Percentiles rank a stretch among this genome's conserved stretches.
phyloP scores from a whole-genome alignment of 768 basidiomycete species.

The Lactarius sanguifluus region DNA sequence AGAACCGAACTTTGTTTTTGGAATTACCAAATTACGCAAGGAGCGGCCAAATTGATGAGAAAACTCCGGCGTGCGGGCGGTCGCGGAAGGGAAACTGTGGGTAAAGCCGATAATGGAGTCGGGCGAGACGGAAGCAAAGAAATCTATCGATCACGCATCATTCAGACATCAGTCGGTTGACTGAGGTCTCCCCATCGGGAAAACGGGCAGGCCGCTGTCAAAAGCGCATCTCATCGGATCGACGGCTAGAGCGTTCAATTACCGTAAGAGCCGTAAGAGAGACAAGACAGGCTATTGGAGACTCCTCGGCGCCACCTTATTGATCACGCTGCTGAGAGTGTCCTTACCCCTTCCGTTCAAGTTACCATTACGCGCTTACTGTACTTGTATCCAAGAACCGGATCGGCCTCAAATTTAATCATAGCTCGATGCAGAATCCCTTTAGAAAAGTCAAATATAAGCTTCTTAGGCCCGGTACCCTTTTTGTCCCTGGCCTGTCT shows the following conservation, averaged over 20 bases:
- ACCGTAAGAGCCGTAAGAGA: conserved; percentile 20
- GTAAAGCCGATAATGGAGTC: conserved; percentile 4
- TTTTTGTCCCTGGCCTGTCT: conserved; percentile 31
- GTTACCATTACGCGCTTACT: conserved; percentile 5
- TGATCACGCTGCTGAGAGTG: conserved; percentile 13
- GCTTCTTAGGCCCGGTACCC: conserved; percentile 31
- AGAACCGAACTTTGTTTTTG: conserved; percentile 6
- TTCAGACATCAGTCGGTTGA: not conserved
- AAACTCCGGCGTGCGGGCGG: conserved; percentile 19
- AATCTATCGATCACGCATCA: not conserved
- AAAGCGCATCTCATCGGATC: conserved; percentile 22
- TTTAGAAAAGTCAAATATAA: conserved; percentile 32
- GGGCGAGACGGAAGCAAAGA: conserved; percentile 18
- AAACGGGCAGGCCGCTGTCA: conserved; percentile 18
- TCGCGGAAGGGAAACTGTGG: conserved; percentile 28
- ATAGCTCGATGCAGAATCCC: conserved; percentile 28
- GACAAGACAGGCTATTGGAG: conserved; percentile 15
- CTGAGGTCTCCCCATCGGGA: conserved; percentile 22
- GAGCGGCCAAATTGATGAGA: not conserved
- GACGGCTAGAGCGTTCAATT: conserved; percentile 23
- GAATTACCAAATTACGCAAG: not conserved
- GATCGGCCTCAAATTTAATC: conserved; percentile 30
- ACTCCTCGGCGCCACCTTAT: conserved; percentile 26
- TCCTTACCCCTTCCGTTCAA: conserved; percentile 23
- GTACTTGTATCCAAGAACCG: conserved; percentile 23